Evolutionary conservation across 139 green algal genomes (phyloP).

Genomic region (Dunaliella primolecta): DNA sequence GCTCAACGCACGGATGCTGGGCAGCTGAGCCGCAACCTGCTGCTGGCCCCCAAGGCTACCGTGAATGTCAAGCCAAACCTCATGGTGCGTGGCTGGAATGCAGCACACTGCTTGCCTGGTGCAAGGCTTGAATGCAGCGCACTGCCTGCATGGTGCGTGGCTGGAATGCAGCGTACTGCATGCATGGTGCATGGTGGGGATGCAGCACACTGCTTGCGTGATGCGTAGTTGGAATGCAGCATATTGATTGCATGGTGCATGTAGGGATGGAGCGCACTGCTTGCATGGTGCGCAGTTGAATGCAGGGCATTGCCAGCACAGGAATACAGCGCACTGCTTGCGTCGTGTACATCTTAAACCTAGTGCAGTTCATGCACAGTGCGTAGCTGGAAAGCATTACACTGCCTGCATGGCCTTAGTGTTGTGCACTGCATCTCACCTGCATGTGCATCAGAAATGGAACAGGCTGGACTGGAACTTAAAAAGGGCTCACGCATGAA

Average conservation of each 20-base stretch:
- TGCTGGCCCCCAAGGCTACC: conserved; percentile 88
- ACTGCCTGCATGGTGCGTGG: conserved; percentile 34
- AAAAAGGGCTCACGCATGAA: no score
- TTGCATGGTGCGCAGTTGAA: conserved; percentile 34
- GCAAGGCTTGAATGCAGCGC: not conserved
- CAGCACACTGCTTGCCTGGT: not conserved
- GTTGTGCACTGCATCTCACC: no score
- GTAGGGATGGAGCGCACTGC: not conserved
- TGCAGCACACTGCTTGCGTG: conserved; percentile 27
- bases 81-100: conserved; percentile 44
- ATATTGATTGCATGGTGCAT: not conserved
- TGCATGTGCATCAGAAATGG: no score
- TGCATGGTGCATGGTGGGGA: not conserved
- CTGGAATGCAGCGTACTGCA: no score
- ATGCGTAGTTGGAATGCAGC: no score
- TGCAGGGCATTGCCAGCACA: no score
- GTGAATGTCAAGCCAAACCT: conserved; percentile 98
- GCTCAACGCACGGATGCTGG: conserved; percentile 94
- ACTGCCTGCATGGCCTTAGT: no score
- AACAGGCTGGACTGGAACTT: no score
- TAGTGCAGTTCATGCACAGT: no score
- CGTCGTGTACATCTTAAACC: no score
- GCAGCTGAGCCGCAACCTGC: conserved; percentile 93
- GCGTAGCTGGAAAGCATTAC: no score
- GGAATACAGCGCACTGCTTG: no score